Conservation (phyloP, 2,329 filamentous ascomycete species). For the Fusarium domesticum region DNA sequence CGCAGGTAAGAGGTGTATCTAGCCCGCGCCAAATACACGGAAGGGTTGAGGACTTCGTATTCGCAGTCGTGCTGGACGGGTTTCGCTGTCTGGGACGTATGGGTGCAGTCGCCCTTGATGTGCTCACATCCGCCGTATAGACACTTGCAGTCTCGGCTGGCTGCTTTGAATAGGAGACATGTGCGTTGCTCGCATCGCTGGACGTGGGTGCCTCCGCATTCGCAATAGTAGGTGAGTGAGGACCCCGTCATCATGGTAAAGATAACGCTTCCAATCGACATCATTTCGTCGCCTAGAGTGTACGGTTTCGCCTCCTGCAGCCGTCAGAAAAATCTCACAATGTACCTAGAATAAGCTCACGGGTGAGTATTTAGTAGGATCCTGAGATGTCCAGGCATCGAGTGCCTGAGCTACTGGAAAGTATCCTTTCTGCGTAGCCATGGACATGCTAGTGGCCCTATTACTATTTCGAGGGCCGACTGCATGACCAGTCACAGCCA, state of each 20-base stretch:
- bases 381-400: neutral
- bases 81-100: conserved; percentile 10
- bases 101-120: conserved; percentile 9
- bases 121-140: conserved; percentile 25
- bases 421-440: conserved; percentile 14
- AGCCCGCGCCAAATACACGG: conserved; percentile 26
- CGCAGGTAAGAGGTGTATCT: conserved; percentile 30
- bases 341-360: neutral
- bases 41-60: conserved; percentile 30
- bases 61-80: conserved; percentile 20
- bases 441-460: conserved; percentile 6
- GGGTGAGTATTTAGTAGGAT: neutral
- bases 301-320: conserved; percentile 33
- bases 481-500: conserved; percentile 39
- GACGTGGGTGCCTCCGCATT: conserved; percentile 27
- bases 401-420: neutral
- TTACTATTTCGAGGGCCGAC: conserved; percentile 2
- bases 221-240: conserved; percentile 14
- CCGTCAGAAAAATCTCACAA: neutral
- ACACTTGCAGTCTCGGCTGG: conserved; percentile 19
- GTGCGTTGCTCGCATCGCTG: conserved; percentile 29
- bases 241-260: conserved; percentile 43
- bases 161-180: conserved; percentile 26
- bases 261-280: conserved; percentile 37
- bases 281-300: conserved; percentile 38